Evolutionary conservation across 495 filamentous ascomycete species (phyloP), one percentile per base, ranked within the genome.

Genomic region (Aspergillus egyptiacus): DNA sequence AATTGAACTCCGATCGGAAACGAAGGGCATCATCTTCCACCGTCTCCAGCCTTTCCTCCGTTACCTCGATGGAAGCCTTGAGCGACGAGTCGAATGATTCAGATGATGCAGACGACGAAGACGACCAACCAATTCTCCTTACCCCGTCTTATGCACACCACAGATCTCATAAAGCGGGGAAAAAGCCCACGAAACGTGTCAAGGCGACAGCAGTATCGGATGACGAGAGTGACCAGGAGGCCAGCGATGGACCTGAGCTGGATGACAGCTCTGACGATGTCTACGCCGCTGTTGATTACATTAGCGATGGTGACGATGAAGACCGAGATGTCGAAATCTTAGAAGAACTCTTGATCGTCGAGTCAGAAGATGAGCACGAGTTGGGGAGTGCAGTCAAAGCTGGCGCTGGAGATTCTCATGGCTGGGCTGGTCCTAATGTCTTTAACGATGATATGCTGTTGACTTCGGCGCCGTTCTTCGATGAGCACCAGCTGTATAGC

Each of bases 251-350:
- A 22, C 63, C 58, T 22, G 66, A 67, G 42, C 57, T 62, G 10
- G 63, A 66, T 24, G 67, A 71, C 10, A 67, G 63, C 54, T 73
- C 71, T 30, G 84, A 89, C 54, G 83, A 85, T 57, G 75, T 78
- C 30, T 88, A 91, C 61, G 83, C 83, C 11, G 86, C 74, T 14
- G 82, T 91, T 27, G 83, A 90, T 54, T 79, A 86, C 30, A 84
- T 94, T 50, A 84, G 78, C 46, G 87, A 90, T 38, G 84, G 77
- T 7, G 84, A 87, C 51, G 84, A 86, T 41, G 84, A 88, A 63
- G 85, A 89, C 55, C 76, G 81, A 59, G 79, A 83, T 69, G 75
- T 89, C 20, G 76, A 82, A 56, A 77, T 81, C 66, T 70, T 79
- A 55, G 86, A 93, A 74, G 86, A 87, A 67, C 68, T 81, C 60